Conservation (phyloP, 2,329 filamentous ascomycete genomes). For the Sclerotinia sclerotiorum region DNA sequence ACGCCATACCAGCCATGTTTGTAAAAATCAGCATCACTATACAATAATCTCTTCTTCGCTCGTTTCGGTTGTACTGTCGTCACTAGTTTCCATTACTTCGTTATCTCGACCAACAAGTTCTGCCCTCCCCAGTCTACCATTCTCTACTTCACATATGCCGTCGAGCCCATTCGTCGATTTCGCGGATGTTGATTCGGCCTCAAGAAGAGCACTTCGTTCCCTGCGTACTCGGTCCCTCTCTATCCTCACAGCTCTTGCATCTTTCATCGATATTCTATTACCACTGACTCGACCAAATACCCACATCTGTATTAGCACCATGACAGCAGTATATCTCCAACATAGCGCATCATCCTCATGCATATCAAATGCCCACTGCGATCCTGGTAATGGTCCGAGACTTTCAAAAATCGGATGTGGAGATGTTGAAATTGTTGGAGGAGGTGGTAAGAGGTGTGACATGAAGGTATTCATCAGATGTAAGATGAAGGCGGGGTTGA, state of each 20-base stretch:
- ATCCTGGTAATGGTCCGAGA: constrained; percentile 37
- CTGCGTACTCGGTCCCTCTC: constrained; percentile 28
- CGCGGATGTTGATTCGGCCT: not conserved
- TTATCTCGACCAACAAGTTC: not conserved
- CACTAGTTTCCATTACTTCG: not conserved
- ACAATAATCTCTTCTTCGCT: constrained; percentile 31
- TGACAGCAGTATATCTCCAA: constrained; percentile 43
- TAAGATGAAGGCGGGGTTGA: constrained; percentile 44
- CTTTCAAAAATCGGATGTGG: constrained; percentile 37
- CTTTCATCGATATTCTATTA: constrained; percentile 33
- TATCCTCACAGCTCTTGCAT: constrained; percentile 30
- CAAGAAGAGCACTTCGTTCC: constrained; percentile 16
- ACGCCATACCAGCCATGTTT: constrained; percentile 14
- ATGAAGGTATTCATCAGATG: constrained; percentile 44
- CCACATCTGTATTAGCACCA: constrained; percentile 43
- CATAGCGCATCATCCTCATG: constrained; percentile 43
- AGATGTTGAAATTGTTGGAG: constrained; percentile 35
- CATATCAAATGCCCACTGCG: constrained; percentile 41
- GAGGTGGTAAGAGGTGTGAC: constrained; percentile 40
- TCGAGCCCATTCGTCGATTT: not conserved
- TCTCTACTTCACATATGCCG: not conserved
- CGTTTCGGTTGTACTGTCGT: constrained; percentile 27
- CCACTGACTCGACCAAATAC: constrained; percentile 40
- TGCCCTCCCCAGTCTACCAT: constrained; percentile 1
- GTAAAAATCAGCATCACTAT: constrained; percentile 17